Evolutionary conservation across 805 yeast genomes (phyloP).

Genomic region (Candida gorgasii): DNA sequence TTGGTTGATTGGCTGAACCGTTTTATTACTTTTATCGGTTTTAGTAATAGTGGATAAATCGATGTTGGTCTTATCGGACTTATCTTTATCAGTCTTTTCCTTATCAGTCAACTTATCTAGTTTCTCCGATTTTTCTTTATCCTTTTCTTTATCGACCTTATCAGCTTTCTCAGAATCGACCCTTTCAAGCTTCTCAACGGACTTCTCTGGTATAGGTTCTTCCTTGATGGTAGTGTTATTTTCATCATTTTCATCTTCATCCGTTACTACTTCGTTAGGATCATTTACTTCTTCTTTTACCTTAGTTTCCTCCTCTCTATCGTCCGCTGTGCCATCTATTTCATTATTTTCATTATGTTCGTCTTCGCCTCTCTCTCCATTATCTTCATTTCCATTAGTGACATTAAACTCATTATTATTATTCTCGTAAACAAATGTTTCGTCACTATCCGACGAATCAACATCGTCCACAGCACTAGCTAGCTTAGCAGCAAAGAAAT

Average conservation of each 20-base stretch:
- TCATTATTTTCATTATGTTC: conserved; percentile 26
- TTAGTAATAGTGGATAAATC: conserved; percentile 6
- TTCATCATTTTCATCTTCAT: background rate
- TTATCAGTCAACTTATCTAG: background rate
- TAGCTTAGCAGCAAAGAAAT: conserved; percentile 89
- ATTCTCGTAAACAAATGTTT: conserved; percentile 91
- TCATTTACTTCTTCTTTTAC: background rate
- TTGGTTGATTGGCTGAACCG: conserved; percentile 6
- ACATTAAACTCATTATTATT: conserved; percentile 13
- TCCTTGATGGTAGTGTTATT: background rate
- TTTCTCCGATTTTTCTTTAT: too few species aligned
- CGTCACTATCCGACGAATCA: conserved; percentile 85
- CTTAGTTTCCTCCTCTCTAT: background rate
- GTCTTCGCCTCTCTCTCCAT: conserved; percentile 5
- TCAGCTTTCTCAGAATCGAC: background rate
- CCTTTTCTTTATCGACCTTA: background rate
- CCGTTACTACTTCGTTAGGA: background rate
- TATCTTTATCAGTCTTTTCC: background rate
- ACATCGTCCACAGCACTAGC: conserved; percentile 94
- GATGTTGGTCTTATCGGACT: background rate
- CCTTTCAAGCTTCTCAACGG: background rate
- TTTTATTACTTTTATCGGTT: background rate
- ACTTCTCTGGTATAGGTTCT: background rate
- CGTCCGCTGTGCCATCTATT: conserved; percentile 17
- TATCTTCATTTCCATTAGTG: conserved; percentile 8